Evolutionary conservation across 2,329 filamentous ascomycete species (phyloP), one percentile per base, ranked within the genome.

Genomic region (Colletotrichum sp.): DNA sequence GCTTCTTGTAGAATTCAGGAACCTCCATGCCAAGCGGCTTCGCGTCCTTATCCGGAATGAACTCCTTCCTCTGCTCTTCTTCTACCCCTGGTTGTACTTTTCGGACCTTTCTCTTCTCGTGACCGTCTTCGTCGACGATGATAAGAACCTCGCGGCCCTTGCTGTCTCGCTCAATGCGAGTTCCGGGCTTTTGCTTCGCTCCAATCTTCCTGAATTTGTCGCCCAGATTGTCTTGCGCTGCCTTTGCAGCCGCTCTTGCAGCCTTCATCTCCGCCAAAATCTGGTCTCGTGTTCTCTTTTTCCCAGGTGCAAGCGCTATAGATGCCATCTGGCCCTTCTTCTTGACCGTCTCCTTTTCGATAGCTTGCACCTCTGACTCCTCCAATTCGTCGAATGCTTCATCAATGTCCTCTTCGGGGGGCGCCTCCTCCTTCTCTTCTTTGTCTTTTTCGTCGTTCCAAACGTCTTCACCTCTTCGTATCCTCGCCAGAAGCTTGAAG

Each of bases 401-500:
- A 69, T 96, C 94, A 24, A 93, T 85, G 79, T 93, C 88, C 57
- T 87, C 81, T 16, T 78, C 82, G 6, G 79, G 79, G 10, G 69
- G 70, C 7, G 78, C 77, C 3, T 80, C 82, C 8, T 80, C 81
- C 13, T 85, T 81, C 28, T 48, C 59, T 32, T 61, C 30, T 32
- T 79, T 72, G 4, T 81, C 77, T 34, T 82, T 79, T 10, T 80
- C 81, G 9, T 86, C 84, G n/a, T 81, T 83, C 78, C 88, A 90
- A 2, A 95, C 89, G 83, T 96, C 87, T 82, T 96, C 94, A 55
- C 94, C 94, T 71, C 89, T 90, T 76, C 90, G 90, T 75, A 94
- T 89, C 78, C 93, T 89, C 83, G 94, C 91, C 32, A 96, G 86
- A 15, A 99, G 87, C 83, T 94, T 94, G 82, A 95, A 94, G 84